Evolutionary conservation across 441 rosid genomes (phyloP).

Genomic region (Aleurites moluccanus): DNA sequence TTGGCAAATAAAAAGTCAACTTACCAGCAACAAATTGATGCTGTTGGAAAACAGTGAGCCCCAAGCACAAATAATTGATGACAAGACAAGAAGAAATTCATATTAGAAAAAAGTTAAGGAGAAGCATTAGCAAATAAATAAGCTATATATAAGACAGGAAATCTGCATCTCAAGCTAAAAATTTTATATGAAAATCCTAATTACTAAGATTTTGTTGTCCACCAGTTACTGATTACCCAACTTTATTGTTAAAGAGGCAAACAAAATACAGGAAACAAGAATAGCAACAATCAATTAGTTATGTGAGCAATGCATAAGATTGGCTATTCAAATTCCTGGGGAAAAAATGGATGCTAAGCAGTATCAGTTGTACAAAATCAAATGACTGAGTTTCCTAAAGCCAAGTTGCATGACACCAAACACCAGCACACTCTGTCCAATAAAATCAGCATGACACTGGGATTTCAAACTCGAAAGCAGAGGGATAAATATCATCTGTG

Average conservation of each 20-base stretch:
- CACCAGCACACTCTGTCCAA: background rate
- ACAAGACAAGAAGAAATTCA: slow-evolving; percentile 27
- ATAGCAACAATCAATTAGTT: background rate
- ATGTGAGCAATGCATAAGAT: background rate
- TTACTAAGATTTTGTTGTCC: background rate
- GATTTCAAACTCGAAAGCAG: slow-evolving; percentile 9
- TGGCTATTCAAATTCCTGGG: background rate
- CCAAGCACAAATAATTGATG: slow-evolving; percentile 24
- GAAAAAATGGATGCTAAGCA: background rate
- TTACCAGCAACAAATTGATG: slow-evolving; percentile 98
- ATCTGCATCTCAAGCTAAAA: slow-evolving; percentile 14
- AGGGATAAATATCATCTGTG: background rate
- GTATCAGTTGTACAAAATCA: background rate
- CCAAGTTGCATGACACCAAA: background rate
- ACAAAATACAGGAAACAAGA: background rate
- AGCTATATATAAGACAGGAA: background rate
- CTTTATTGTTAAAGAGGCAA: background rate
- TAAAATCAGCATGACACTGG: background rate
- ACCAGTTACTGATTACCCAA: background rate
- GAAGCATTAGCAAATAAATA: slow-evolving; percentile 10
- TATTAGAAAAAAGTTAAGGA: slow-evolving; percentile 25
- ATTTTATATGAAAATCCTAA: background rate
- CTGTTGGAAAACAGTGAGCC: slow-evolving; percentile 49
- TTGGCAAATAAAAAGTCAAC: slow-evolving; percentile 29
- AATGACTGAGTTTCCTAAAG: slow-evolving; percentile 3